Evolutionary conservation across 176 grass and related monocot genomes (phyloP).

Genomic region (Saccharum spontaneum): DNA sequence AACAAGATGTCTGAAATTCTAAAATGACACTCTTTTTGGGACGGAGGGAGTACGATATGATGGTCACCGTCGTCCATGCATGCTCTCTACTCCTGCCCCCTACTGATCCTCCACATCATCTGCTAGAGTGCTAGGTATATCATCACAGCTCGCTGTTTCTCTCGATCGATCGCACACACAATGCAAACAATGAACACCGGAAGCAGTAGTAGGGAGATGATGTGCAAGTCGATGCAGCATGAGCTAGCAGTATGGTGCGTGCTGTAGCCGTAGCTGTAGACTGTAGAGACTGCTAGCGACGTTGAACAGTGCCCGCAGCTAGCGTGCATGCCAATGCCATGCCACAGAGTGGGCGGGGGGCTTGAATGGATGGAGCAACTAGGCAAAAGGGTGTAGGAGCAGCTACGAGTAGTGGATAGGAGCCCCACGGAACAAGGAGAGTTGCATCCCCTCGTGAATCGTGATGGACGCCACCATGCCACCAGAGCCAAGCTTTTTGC

Average conservation of each 20-base stretch:
- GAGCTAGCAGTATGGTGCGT: background rate
- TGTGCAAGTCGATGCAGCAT: no score
- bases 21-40: no score
- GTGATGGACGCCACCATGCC: conserved; percentile 7
- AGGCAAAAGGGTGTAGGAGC: background rate
- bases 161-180: no score
- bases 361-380: background rate
- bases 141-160: no score
- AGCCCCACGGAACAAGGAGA: conserved; percentile 4
- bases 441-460: background rate
- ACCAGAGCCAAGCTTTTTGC: background rate
- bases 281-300: background rate
- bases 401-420: background rate
- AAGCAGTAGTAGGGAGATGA: no score
- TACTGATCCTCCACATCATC: no score
- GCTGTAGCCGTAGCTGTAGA: background rate
- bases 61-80: no score
- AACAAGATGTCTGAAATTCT: no score
- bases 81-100: no score
- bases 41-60: no score
- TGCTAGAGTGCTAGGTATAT: no score
- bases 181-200: no score
- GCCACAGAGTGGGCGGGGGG: background rate
- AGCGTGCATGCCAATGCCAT: background rate
- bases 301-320: background rate